Conservation (phyloP, 2,329 filamentous ascomycete genomes). For the Neocucurbitaria cava region DNA sequence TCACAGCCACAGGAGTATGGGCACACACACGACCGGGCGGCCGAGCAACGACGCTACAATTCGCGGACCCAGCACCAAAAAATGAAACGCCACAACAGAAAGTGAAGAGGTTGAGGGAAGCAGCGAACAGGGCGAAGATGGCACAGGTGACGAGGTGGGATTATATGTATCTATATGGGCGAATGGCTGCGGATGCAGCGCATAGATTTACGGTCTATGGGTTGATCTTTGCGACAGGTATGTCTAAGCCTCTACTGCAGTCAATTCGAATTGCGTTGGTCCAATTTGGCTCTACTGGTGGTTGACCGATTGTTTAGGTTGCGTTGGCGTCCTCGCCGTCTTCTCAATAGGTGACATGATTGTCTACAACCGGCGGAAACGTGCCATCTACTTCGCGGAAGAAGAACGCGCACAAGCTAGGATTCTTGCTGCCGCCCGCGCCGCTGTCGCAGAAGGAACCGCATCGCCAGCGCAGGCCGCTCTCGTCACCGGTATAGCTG, state of each 20-base stretch:
- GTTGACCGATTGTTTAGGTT: slow-evolving; percentile 51
- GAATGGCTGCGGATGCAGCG: slow-evolving; percentile 62
- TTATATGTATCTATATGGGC: slow-evolving; percentile 46
- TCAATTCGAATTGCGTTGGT: slow-evolving; percentile 15
- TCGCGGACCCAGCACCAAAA: slow-evolving; percentile 50
- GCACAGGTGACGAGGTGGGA: slow-evolving; percentile 63
- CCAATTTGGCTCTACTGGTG: neutral
- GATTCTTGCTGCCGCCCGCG: slow-evolving; percentile 53
- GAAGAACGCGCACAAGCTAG: slow-evolving; percentile 56
- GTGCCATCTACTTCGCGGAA: slow-evolving; percentile 65
- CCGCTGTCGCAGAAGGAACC: slow-evolving; percentile 51
- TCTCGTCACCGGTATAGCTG: slow-evolving; percentile 65
- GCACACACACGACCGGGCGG: slow-evolving; percentile 67
- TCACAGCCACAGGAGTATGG: slow-evolving; percentile 73
- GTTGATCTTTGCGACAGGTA: slow-evolving; percentile 68
- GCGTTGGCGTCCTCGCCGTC: slow-evolving; percentile 66
- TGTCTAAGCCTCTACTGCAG: slow-evolving; percentile 14
- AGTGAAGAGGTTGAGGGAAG: slow-evolving; percentile 59
- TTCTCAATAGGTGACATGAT: slow-evolving; percentile 72
- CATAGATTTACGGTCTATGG: slow-evolving; percentile 67
- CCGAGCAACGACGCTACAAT: slow-evolving; percentile 49
- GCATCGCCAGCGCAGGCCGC: slow-evolving; percentile 60
- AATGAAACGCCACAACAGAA: slow-evolving; percentile 63
- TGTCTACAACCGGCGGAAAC: slow-evolving; percentile 70
- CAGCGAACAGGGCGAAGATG: slow-evolving; percentile 55